A percentile compares a stretch with the other conserved stretches of the same genome.
phyloP scores from a whole-genome alignment of 371 early-diverging fungal species.

The Blakeslea trispora region DNA sequence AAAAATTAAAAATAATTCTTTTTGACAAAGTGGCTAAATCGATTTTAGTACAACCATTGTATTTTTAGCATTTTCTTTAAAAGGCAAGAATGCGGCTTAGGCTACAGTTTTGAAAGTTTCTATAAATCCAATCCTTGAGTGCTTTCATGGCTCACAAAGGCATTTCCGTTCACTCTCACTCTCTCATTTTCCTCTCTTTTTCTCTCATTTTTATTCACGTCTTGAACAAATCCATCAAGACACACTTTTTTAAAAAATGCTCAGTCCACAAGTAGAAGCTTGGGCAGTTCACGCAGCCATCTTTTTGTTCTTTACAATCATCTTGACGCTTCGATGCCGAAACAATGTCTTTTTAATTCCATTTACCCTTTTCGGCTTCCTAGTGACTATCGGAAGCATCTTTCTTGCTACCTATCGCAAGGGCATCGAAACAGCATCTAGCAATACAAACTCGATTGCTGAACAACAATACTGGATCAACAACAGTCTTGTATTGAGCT shows the following conservation, averaged over 20 bases:
- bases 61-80: conserved; percentile 11
- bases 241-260: conserved; percentile 16
- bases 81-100: conserved; percentile 18
- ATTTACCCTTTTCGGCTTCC: conserved; percentile 21
- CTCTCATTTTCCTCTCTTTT: background rate
- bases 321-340: conserved; percentile 21
- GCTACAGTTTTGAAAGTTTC: background rate
- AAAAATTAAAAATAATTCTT: no score
- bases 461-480: conserved; percentile 12
- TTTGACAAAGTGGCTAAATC: no score
- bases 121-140: background rate
- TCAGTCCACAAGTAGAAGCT: conserved; percentile 30
- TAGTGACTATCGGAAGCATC: conserved; percentile 13
- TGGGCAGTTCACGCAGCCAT: conserved; percentile 37
- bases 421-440: background rate
- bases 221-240: background rate
- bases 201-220: background rate
- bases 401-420: conserved; percentile 6
- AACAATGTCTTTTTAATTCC: conserved; percentile 32
- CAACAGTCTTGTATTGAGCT: conserved; percentile 14
- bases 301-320: conserved; percentile 18
- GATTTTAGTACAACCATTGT: background rate
- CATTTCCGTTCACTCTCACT: background rate
- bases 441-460: background rate
- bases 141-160: background rate